phyloP scores from a whole-genome alignment of 768 basidiomycete genomes.

The Rhodotorula babjevae region DNA sequence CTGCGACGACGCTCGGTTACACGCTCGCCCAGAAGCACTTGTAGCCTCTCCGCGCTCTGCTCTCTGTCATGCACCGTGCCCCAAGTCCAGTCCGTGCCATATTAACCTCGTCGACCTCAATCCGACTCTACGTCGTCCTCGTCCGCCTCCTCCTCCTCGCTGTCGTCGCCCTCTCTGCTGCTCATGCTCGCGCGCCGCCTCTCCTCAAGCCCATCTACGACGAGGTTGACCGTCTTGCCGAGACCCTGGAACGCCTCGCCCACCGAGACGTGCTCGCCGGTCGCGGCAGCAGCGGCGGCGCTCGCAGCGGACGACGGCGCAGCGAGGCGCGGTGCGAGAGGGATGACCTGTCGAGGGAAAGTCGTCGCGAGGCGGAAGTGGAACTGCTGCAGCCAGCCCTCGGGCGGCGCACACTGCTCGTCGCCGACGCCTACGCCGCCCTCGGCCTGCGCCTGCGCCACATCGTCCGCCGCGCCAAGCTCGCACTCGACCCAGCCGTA shows the following conservation, averaged over 20 bases:
- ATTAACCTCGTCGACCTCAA: too few species aligned
- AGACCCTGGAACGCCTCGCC: conserved; percentile 38
- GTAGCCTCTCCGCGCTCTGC: too few species aligned
- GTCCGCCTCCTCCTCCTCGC: conserved; percentile 55
- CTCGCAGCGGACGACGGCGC: neutral
- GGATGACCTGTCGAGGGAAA: conserved; percentile 55
- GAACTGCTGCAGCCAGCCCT: conserved; percentile 56
- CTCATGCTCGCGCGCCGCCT: conserved; percentile 50
- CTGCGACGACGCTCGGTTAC: too few species aligned
- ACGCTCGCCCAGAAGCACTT: too few species aligned
- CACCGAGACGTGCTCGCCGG: conserved; percentile 12
- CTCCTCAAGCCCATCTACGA: conserved; percentile 55
- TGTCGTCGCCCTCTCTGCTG: conserved; percentile 37
- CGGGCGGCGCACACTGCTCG: neutral
- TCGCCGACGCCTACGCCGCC: too few species aligned
- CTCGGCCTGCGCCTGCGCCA: conserved; percentile 43
- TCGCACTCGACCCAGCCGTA: conserved; percentile 67
- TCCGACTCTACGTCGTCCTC: conserved; percentile 49
- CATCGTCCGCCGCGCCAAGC: conserved; percentile 46
- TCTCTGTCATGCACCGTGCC: too few species aligned
- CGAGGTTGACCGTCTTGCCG: conserved; percentile 44
- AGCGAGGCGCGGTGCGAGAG: conserved; percentile 45
- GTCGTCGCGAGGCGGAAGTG: conserved; percentile 65
- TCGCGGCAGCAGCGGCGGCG: neutral
- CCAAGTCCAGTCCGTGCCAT: too few species aligned